These are phyloP conservation scores for Dendrobium chrysotoxum DNA, from an alignment of 106 monocot genomes.

Conservation along the genomic window DNA sequence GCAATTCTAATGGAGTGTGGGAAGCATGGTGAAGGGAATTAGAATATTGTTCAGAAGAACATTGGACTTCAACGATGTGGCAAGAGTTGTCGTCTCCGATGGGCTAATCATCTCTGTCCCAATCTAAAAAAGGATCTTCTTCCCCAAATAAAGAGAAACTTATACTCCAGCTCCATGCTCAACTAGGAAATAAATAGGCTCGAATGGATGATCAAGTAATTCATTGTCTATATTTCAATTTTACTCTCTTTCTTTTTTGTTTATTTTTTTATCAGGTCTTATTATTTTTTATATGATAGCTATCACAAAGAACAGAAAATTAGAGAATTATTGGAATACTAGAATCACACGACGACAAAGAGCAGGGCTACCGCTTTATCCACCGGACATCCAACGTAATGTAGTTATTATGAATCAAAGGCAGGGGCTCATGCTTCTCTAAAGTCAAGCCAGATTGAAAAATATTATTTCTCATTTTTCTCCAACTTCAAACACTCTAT, in stretches of 20 bases:
- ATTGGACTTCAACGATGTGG: slow-evolving; percentile 53
- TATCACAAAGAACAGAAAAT: slow-evolving; percentile 68
- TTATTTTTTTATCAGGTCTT: too few species aligned
- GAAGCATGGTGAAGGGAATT: slow-evolving; percentile 62
- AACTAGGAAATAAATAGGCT: slow-evolving; percentile 69
- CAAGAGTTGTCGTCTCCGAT: slow-evolving; percentile 73
- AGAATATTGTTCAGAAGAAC: slow-evolving; percentile 63
- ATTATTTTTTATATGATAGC: not conserved
- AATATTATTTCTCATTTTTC: not conserved
- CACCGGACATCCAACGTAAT: slow-evolving; percentile 21
- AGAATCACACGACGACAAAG: slow-evolving; percentile 52
- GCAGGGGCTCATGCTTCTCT: not conserved
- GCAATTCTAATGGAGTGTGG: slow-evolving; percentile 50
- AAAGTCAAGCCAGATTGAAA: not conserved
- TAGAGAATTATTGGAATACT: slow-evolving; percentile 79
- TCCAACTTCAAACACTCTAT: not conserved
- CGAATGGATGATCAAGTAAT: slow-evolving; percentile 48
- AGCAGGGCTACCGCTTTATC: slow-evolving; percentile 49
- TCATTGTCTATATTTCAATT: not conserved
- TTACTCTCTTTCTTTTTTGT: not conserved
- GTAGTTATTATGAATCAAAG: not conserved
- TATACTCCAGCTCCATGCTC: slow-evolving; percentile 53
- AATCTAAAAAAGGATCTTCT: slow-evolving; percentile 61
- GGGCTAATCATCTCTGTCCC: slow-evolving; percentile 66
- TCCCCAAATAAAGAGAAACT: slow-evolving; percentile 38